Percentiles rank a stretch among this genome's conserved stretches.
Conservation (phyloP, 2,329 filamentous ascomycete genomes). For the Fusarium dlaminii region DNA sequence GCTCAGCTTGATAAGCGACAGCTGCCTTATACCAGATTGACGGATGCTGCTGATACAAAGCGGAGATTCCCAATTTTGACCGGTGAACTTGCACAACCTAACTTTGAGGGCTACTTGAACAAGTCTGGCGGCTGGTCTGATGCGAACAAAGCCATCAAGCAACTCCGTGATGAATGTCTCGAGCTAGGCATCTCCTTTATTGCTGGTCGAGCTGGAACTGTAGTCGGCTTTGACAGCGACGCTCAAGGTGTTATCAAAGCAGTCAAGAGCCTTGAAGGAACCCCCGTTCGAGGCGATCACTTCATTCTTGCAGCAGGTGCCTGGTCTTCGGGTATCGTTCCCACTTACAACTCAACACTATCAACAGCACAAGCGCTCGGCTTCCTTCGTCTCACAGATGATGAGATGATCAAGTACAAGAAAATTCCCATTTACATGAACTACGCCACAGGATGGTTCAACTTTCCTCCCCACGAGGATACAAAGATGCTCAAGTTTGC, state of each 20-base stretch:
- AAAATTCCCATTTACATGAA: conserved; percentile 33
- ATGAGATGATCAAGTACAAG: conserved; percentile 22
- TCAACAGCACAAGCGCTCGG: conserved; percentile 29
- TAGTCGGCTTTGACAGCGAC: conserved; percentile 4
- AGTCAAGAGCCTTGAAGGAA: background rate
- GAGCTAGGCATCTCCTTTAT: conserved; percentile 27
- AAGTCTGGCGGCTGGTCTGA: conserved; percentile 29
- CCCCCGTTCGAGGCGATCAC: background rate
- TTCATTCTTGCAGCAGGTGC: conserved; percentile 30
- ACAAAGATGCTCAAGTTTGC: conserved; percentile 32
- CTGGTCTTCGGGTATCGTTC: conserved; percentile 12
- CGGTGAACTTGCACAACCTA: conserved; percentile 11
- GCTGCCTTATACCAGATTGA: conserved; percentile 1
- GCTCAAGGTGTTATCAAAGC: background rate
- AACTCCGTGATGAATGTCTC: conserved; percentile 27
- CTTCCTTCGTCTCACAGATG: conserved; percentile 23
- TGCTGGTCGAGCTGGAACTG: conserved; percentile 21
- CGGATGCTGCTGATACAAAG: background rate
- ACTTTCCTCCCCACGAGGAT: conserved; percentile 33
- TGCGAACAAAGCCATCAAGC: conserved; percentile 26
- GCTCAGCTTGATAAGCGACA: conserved; percentile 14
- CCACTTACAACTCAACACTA: conserved; percentile 23
- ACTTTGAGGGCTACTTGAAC: conserved; percentile 28
- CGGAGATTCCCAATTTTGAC: conserved; percentile 2
- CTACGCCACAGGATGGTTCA: conserved; percentile 36